Percentiles rank a stretch among this genome's conserved stretches.
phyloP scores from a whole-genome alignment of 2,329 filamentous ascomycete genomes.

The Bisporella sp. region DNA sequence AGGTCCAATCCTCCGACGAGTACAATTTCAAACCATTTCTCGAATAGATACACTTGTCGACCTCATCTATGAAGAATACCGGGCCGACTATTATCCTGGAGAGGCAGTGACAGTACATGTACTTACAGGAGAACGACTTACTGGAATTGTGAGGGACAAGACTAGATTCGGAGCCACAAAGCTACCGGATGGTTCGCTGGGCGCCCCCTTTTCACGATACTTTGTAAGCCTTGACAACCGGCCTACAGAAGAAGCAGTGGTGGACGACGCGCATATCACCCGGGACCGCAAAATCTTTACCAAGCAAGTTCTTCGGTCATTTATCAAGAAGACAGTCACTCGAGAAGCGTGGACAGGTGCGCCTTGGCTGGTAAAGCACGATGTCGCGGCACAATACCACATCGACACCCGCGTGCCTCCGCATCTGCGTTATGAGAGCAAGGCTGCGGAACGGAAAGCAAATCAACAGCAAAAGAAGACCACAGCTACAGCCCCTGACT shows the following conservation, averaged over 20 bases:
- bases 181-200: constrained; percentile 61
- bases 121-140: constrained; percentile 59
- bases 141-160: constrained; percentile 79
- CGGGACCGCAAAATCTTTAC: constrained; percentile 90
- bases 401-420: constrained; percentile 83
- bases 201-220: constrained; percentile 70
- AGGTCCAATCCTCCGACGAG: constrained; percentile 79
- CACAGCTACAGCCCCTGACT: constrained; percentile 17
- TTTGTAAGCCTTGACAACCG: constrained; percentile 68
- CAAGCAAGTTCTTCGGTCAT: constrained; percentile 86
- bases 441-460: constrained; percentile 70
- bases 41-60: constrained; percentile 78
- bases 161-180: constrained; percentile 61
- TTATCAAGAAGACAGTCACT: constrained; percentile 90
- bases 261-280: constrained; percentile 74
- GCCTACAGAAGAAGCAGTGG: constrained; percentile 64
- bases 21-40: constrained; percentile 85
- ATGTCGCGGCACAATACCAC: constrained; percentile 75
- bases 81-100: constrained; percentile 83
- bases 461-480: constrained; percentile 54
- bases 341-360: constrained; percentile 93
- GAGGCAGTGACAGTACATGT: constrained; percentile 73
- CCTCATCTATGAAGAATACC: constrained; percentile 70
- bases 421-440: constrained; percentile 75
- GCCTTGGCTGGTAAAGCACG: constrained; percentile 87